Base-by-base conservation (phyloP, 257 asterid species). In the Eustoma russellianum region DNA sequence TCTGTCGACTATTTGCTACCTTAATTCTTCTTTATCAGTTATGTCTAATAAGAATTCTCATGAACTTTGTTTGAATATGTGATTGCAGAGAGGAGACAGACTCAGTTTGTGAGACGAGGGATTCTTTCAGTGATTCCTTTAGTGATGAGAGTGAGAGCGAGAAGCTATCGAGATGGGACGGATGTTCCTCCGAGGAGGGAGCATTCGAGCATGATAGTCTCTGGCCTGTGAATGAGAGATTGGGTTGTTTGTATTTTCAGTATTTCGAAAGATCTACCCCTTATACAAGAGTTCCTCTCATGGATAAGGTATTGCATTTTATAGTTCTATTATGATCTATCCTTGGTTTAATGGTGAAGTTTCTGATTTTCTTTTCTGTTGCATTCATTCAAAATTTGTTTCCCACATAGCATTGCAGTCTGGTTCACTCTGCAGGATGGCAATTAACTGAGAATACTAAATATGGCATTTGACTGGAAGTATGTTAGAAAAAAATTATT, bases 121-220 rank as follows among this genome's bases (percentile, higher is more conserved):
- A 77, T 67, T 77, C 76, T 12, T 77, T 67, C 35, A 77, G 77
- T 18, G 83, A 77, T 53, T 77, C 83, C 47, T 65, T 74, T 55
- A 77, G 83, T 50, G 80, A 77, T 17, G 83, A 74, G 70, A 74
- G 80, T 12, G 83, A 73, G 74, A 67, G 78, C 13, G 83, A 77
- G 28, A 77, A 77, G 78, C 65, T 70, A 7, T 77, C 78, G 6
- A 67, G 78, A 70, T 77, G 83, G 80, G 83, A 77, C 59, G 83
- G 83, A n/a, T 70, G 76, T 63, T 77, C 83, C 4, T 77, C 83
- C 13, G 83, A 77, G 11, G 83, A 77, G 50, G 83, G 74, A 30
- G 51, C 51, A 1, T 67, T 46, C 28, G 80, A 75, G 54, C 72
- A 57, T 14, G 78, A 77, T 50, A 56, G 64, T 16, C 62, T 61